Base-by-base conservation (phyloP, 768 basidiomycete species). In the Lactarius akahatsu region DNA sequence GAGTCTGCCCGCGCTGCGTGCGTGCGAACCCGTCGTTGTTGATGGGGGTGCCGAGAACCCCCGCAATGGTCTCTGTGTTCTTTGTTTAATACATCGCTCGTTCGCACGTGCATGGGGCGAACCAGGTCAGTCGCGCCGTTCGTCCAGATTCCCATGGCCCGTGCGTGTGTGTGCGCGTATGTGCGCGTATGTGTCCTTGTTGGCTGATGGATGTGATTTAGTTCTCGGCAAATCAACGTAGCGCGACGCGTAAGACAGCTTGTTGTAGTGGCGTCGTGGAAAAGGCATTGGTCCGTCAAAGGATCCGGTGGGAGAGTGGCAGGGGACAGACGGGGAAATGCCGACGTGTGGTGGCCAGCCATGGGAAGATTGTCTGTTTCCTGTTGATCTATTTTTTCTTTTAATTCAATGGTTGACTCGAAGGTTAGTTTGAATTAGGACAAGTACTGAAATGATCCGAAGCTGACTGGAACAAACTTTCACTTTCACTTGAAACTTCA, bases 271-370 rank as follows among this genome's bases (percentile, higher is more conserved):
- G 47, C 47, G 47, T 50, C 10, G 47, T 13, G 47, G n/a, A n/a
- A n/a, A 23, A 23, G 45, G 41, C 41, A 16, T 10, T 47, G 3
- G 45, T n/a, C 11, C 23, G 11, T 13, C 16, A 16, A 41, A 18
- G 41, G 41, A 41, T 18, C 41, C 47, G 47, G 47, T 23, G n/a
- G 5, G 23, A 26, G 47, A 26, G 47, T 50, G 47, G 13, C 47
- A 50, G n/a, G 47, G 47, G 47, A 50, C 47, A 41, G 47, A 50
- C 47, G 47, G 47, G 47, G 23, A 50, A 26, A 50, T 26, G n/a
- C 23, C 47, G 47, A 23, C 23, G 23, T 23, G 47, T 26, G 23
- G 23, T 38, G 11, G 36, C 11, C 11, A 11, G 1, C 1, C 41
- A 41, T 18, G 41, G 16, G 6, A 18, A 41, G 16, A 26, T 13